Base-by-base conservation (phyloP, 768 basidiomycete genomes). In the Lepiota venenata region DNA sequence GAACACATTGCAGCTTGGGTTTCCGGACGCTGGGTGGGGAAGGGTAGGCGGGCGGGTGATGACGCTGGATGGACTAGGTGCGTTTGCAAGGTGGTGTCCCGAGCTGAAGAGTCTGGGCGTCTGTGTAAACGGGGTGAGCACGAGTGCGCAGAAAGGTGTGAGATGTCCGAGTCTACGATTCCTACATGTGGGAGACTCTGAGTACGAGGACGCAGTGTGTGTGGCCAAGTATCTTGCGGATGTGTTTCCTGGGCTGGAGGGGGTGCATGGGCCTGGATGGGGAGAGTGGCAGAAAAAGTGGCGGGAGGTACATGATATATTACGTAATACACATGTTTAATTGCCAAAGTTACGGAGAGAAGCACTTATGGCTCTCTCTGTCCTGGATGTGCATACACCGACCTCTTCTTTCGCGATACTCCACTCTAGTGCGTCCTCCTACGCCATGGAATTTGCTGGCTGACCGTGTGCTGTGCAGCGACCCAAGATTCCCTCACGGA, bases 371-470 rank as follows among this genome's bases (percentile, higher is more conserved):
- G 59, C 71, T 15, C 78, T 77, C 1, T 63, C 80, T 16, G 68
- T 90, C 37, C 69, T 93, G 52, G 81, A 87, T 60, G 77, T 92
- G 18, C 91, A 93, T 60, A 91, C 91, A 0, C 91, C 91, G 0
- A 65, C 74, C 0, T 78, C 83, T 5, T 92, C 91, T 9, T 84
- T 91, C 60, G 81, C 88, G 2, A 75, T 92, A 35, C 71, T 87
- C 15, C 89, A 92, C 65, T 88, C 88, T 27, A 68, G 91, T 88
- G 63, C 67, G 87, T 73, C 22, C 44, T 41, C 27, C 18, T 15
- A 20, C 49, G 25, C 37, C 18, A 27, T 40, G 32, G 35, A 16
- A 54, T 36, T 21, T 56, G 43, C 32, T 59, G 53, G 59, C 48
- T 40, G 14, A 49, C 25, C 37, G 41, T 46, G 49, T 42, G 25